Conservation (phyloP, 225 moss, liverwort and hornwort species). For the Physcomitrellopsis africana region DNA sequence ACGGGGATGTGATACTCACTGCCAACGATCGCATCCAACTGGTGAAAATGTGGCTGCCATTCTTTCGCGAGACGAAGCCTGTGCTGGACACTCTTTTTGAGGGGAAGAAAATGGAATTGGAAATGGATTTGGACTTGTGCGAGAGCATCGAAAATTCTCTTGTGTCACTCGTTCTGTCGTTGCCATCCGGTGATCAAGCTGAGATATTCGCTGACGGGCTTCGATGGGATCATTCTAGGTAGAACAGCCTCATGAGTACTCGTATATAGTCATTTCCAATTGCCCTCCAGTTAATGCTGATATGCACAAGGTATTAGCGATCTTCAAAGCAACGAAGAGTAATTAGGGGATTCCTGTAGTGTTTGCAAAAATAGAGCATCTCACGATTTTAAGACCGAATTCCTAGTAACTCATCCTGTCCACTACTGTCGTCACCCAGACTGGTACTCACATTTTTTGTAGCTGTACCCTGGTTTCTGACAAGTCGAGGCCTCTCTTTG, state of each 20-base stretch:
- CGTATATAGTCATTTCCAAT: too few relatives aligned
- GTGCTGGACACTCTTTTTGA: constrained; percentile 63
- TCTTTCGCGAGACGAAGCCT: constrained; percentile 69
- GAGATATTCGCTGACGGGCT: constrained; percentile 87
- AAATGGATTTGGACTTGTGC: constrained; percentile 73
- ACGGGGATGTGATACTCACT: constrained; percentile 75
- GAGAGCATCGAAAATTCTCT: constrained; percentile 76
- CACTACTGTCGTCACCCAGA: too few relatives aligned
- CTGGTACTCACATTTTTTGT: neutral
- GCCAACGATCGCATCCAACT: constrained; percentile 62
- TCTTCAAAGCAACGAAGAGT: too few relatives aligned
- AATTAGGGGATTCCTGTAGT: too few relatives aligned
- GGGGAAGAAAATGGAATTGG: constrained; percentile 53
- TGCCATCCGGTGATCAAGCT: constrained; percentile 82
- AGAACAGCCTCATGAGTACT: neutral
- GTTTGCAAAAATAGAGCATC: too few relatives aligned
- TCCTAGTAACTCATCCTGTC: too few relatives aligned
- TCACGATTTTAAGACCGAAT: too few relatives aligned
- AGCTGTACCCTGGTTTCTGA: neutral
- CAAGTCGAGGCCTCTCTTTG: neutral
- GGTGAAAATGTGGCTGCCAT: constrained; percentile 80
- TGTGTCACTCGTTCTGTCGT: constrained; percentile 77
- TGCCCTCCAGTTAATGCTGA: too few relatives aligned
- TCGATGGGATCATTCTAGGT: constrained; percentile 74
- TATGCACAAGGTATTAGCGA: too few relatives aligned